Conservation (phyloP, 495 filamentous ascomycete genomes). For the Aspergillus sclerotiicarbonarius region DNA sequence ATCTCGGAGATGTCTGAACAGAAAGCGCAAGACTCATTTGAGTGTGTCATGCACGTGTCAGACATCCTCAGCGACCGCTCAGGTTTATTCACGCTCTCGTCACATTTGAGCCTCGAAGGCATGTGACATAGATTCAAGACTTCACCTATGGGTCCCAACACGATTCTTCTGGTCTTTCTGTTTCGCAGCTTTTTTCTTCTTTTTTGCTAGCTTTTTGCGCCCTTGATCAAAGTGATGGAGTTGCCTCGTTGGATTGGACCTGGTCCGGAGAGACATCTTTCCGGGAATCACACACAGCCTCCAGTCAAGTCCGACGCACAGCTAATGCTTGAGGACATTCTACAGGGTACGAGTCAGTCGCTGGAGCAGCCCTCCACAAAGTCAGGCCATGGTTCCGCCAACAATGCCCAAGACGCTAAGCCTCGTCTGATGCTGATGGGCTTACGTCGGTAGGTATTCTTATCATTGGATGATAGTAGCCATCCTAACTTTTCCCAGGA, state of each 20-base stretch:
- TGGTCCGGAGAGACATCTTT: conserved; percentile 17
- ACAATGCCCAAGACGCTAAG: conserved; percentile 54
- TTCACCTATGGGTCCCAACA: too few relatives aligned
- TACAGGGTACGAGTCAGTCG: conserved; percentile 37
- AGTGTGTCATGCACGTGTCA: too few relatives aligned
- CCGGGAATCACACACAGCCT: conserved; percentile 17
- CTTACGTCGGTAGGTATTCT: conserved; percentile 70
- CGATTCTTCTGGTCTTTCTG: too few relatives aligned
- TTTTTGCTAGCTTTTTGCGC: too few relatives aligned
- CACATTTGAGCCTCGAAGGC: too few relatives aligned
- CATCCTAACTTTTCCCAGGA: conserved; percentile 51
- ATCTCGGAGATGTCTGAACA: too few relatives aligned
- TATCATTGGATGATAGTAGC: not conserved
- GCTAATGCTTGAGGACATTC: conserved; percentile 36
- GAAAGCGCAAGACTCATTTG: too few relatives aligned
- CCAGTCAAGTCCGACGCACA: conserved; percentile 28
- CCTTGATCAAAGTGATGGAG: too few relatives aligned
- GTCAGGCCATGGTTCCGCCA: conserved; percentile 27
- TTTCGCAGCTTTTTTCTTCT: too few relatives aligned
- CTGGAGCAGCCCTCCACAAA: conserved; percentile 29
- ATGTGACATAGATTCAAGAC: too few relatives aligned
- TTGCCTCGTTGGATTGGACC: conserved; percentile 8
- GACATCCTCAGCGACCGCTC: too few relatives aligned
- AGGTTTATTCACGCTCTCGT: too few relatives aligned
- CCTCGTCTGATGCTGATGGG: conserved; percentile 93